Evolutionary conservation across 108 stramenopile species (phyloP).

Genomic region (Skeletonema costatum): DNA sequence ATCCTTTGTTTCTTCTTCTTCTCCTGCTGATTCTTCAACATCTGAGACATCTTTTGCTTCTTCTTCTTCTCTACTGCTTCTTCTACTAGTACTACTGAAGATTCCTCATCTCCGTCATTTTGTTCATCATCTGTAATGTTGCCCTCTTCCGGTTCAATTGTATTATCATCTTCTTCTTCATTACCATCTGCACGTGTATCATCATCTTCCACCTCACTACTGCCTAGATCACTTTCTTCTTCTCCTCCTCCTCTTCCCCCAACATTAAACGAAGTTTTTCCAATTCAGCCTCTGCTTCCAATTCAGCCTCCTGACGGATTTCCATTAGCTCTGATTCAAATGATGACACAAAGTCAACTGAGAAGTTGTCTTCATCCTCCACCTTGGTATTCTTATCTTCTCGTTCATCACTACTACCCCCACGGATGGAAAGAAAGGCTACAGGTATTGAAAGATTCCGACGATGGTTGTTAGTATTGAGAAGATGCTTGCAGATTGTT

Average conservation of each 20-base stretch:
- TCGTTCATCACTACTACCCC: slow-evolving; percentile 8
- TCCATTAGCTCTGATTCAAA: slow-evolving; percentile 50
- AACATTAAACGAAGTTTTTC: slow-evolving; percentile 22
- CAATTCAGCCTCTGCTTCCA: slow-evolving; percentile 47
- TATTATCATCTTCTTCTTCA: background rate
- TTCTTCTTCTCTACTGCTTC: background rate
- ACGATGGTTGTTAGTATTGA: background rate
- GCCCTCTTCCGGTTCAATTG: background rate
- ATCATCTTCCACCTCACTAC: background rate
- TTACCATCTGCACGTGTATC: background rate
- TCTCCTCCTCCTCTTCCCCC: background rate
- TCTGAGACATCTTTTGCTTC: no score
- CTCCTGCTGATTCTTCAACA: no score
- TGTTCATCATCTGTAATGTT: background rate
- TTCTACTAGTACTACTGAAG: background rate
- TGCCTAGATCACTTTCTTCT: background rate
- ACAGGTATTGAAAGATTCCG: background rate
- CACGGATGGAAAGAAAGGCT: slow-evolving; percentile 16
- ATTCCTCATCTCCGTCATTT: background rate
- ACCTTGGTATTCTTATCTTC: slow-evolving; percentile 16
- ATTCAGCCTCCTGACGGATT: slow-evolving; percentile 40
- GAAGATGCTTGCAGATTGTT: background rate
- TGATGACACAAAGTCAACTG: slow-evolving; percentile 29
- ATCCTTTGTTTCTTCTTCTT: background rate
- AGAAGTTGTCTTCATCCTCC: slow-evolving; percentile 6